Evolutionary conservation across 2,329 filamentous ascomycete species (phyloP).

Genomic region (Colletotrichum tropicale): DNA sequence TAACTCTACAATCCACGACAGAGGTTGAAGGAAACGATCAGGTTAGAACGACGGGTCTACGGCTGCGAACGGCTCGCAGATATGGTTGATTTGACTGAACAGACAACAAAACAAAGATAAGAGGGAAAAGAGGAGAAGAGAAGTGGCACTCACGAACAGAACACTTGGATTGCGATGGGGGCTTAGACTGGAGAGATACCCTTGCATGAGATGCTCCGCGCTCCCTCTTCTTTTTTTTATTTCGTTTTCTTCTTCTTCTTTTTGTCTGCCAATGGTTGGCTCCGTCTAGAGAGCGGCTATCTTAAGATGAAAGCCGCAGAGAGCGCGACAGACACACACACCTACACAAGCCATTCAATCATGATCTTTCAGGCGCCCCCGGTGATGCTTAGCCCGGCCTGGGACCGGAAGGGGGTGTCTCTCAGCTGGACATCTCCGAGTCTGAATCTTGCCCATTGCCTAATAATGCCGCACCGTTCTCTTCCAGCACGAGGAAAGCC

Average conservation of each 20-base stretch:
- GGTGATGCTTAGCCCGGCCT: not conserved
- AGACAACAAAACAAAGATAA: not conserved
- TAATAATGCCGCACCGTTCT: not conserved
- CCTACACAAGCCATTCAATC: not conserved
- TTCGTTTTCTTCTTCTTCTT: not conserved
- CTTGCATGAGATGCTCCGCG: not conserved
- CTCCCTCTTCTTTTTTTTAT: not conserved
- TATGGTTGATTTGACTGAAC: not conserved
- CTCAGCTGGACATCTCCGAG: not conserved
- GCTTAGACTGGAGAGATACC: not conserved
- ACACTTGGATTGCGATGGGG: not conserved
- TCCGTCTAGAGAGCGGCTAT: not conserved
- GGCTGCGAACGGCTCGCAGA: not conserved
- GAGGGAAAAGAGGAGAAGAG: not conserved
- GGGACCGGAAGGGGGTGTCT: not conserved
- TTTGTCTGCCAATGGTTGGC: not conserved
- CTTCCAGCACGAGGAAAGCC: not conserved
- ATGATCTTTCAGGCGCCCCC: not conserved
- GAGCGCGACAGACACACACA: not conserved
- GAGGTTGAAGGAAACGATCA: not conserved
- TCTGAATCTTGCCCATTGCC: not conserved
- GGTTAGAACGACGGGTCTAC: not conserved
- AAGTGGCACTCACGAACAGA: not conserved
- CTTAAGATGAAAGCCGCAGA: not conserved
- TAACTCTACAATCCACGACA: not conserved